Base-by-base conservation (phyloP, 1,139 yeast genomes). In the Yamadazyma spencermartinsiae region DNA sequence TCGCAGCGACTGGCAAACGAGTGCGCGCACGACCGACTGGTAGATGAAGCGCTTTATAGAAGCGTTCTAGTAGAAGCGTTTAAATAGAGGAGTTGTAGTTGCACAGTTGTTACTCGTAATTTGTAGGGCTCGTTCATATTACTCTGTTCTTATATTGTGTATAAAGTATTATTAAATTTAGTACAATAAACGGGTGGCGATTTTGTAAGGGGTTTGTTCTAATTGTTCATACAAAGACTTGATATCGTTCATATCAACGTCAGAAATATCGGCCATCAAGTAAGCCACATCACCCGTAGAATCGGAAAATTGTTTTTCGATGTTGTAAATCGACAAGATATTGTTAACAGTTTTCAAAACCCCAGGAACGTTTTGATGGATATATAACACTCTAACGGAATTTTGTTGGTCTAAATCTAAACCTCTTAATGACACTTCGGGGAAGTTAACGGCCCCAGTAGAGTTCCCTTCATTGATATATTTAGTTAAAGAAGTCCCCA, bases 301-400 rank as follows among this genome's bases (percentile, higher is more conserved):
- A 64, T 94, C 98, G 17, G 97, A 84, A 68, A 83, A 92, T 73
- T 92, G 99, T 69, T 92, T 92, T 69, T 90, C 98, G 65, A 92
- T 92, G 68, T 92, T 94, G 74, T 94, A 94, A 63, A 84, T 83
- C 44, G 96, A 86, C 64, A 92, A 81, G 55, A 92, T 88, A 71
- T 92, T 92, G 75, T 94, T 92, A 57, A 92, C 98, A 32, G 96
- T 89, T 65, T 89, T 86, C 77, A 92, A 77, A 41, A 94, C 99
- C 80, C 99, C 99, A 27, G 99, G 98, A 54, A 94, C 97, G 68
- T 92, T 92, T 67, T 87, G 94, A 72, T 92, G 98, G 60, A 90
- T 87, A 69, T 92, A 92, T 57, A 94, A 76, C 31, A 92, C 96
- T 73, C 98, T 87, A 51, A 90, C 98, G 36, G 83, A 78, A 61